Base-by-base conservation (phyloP, 1,284 basidiomycete genomes). In the Takashimella koratensis region DNA sequence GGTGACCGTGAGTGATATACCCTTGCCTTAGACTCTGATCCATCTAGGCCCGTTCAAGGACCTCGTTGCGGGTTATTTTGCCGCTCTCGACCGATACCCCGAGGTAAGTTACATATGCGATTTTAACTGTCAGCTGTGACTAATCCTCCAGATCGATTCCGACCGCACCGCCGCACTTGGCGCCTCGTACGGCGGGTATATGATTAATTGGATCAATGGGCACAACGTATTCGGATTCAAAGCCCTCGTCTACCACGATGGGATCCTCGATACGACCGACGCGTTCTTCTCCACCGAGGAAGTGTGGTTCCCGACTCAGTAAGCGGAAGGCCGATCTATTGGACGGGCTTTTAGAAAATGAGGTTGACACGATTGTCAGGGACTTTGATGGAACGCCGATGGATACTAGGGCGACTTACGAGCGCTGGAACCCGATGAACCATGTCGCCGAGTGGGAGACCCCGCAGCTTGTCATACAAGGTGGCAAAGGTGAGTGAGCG, bases 221-320 rank as follows among this genome's bases (percentile, higher is more conserved):
- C 90, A 95, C 73, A 90, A 92, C 13, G 87, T 91, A 57, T 74
- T 90, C 68, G 82, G 82, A 22, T 95, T 96, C 81, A 94, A 93
- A 79, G 88, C 89, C 1, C 79, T 96, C 41, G 83, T 93, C 13
- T 87, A 85, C 65, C 90, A 94, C 66, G 88, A 93, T 65, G 89
- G 90, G n/a, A 87, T 90, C 26, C 63, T 70, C 45, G 59, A 54
- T 53, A 68, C 62, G 20, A 49, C 55, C 16, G 87, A 86, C 74
- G 86, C 60, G 82, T 88, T 30, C 86, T 86, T 71, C 73, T 82
- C 85, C 8, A 95, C 90, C 3, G 90, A 93, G 60, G 71, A 73
- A 49, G 46, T 73, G 1, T 73, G 57, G 51, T 73, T 73, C 65
- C 64, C 66, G 1, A 47, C 40, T 4, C 65, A 59, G 55, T 63